phyloP scores from a whole-genome alignment of 2,329 filamentous ascomycete genomes.

The Malbranchea zuffiana region DNA sequence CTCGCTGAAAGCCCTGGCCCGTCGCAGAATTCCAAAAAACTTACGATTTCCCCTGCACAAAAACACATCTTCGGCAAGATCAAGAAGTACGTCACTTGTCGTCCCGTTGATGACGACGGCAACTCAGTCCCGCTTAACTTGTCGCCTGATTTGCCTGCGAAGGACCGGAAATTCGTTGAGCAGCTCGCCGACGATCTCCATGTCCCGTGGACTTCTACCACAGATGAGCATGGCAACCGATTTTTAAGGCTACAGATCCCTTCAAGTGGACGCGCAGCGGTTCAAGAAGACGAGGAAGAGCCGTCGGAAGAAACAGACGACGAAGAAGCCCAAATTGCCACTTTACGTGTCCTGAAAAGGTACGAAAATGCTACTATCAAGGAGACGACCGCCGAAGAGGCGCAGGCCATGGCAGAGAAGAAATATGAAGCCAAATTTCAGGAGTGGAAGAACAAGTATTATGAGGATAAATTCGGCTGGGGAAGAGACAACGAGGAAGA shows the following conservation, averaged over 20 bases:
- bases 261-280: constrained; percentile 36
- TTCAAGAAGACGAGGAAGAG: constrained; percentile 32
- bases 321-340: constrained; percentile 71
- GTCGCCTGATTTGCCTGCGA: constrained; percentile 59
- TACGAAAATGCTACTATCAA: constrained; percentile 85
- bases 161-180: constrained; percentile 86
- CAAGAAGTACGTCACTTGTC: constrained; percentile 68
- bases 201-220: constrained; percentile 53
- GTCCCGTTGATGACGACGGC: constrained; percentile 42
- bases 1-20: constrained; percentile 53
- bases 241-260: constrained; percentile 56
- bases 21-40: constrained; percentile 46
- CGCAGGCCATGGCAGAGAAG: constrained; percentile 64
- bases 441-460: constrained; percentile 92
- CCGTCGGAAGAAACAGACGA: constrained; percentile 65
- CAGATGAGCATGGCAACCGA: constrained; percentile 54
- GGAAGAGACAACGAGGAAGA: constrained; percentile 68
- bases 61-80: constrained; percentile 72
- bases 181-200: constrained; percentile 63
- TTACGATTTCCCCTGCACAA: constrained; percentile 68
- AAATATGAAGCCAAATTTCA: constrained; percentile 85
- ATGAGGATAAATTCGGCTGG: constrained; percentile 85
- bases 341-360: constrained; percentile 72
- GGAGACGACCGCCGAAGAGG: constrained; percentile 68
- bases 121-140: constrained; percentile 55